phyloP scores from a whole-genome alignment of 2,329 filamentous ascomycete genomes.

The Coniochaeta hoffmannii region DNA sequence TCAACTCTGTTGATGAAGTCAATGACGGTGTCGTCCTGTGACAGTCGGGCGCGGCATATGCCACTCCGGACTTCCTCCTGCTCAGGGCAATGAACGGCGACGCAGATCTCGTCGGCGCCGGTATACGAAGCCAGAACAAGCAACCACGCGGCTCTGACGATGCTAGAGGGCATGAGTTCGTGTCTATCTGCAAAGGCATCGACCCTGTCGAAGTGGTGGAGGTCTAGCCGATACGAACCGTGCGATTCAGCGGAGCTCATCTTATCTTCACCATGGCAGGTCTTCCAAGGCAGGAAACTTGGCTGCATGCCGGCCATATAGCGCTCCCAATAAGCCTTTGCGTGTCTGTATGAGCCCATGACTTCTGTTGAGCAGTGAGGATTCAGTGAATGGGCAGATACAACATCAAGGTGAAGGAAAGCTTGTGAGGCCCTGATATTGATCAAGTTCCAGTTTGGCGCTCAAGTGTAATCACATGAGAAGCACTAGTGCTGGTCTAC shows the following conservation, averaged over 20 bases:
- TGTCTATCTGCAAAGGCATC: neutral
- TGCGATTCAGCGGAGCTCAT: too few species aligned
- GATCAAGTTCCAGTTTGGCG: neutral
- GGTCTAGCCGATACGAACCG: neutral
- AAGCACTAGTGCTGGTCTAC: neutral
- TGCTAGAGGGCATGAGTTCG: neutral
- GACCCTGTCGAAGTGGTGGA: neutral
- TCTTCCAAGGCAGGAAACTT: neutral
- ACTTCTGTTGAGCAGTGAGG: neutral
- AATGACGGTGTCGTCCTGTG: neutral
- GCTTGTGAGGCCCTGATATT: neutral
- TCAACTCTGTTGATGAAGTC: neutral
- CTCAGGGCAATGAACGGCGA: neutral
- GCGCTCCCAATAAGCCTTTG: neutral
- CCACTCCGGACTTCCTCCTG: neutral
- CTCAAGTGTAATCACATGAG: too few species aligned
- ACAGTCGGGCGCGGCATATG: neutral
- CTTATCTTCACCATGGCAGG: neutral
- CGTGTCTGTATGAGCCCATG: neutral
- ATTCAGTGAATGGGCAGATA: neutral
- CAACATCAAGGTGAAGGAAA: neutral
- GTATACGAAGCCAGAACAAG: neutral
- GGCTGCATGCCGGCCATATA: neutral
- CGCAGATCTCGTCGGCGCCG: neutral
- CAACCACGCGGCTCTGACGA: neutral